phyloP scores from a whole-genome alignment of 2,329 filamentous ascomycete species.

The Cadophora gregata region DNA sequence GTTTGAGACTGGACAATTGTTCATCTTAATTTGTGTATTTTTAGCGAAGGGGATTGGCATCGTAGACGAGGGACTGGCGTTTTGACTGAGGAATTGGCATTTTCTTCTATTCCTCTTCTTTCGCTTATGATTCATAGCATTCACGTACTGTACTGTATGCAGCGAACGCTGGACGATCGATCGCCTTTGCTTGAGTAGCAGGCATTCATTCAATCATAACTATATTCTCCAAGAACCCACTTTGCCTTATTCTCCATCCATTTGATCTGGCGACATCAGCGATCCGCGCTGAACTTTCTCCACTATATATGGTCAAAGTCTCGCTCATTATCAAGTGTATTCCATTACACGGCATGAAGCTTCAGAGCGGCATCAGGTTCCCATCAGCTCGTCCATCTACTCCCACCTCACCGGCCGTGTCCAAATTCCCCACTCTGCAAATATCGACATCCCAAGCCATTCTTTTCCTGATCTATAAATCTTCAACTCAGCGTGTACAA shows the following conservation, averaged over 20 bases:
- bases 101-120: neutral
- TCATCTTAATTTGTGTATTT: neutral
- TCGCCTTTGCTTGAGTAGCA: neutral
- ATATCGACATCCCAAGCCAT: too few relatives aligned
- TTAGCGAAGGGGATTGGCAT: neutral
- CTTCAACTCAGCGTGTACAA: too few relatives aligned
- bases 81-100: neutral
- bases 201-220: neutral
- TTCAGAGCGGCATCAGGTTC: too few relatives aligned
- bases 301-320: neutral
- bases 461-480: too few relatives aligned
- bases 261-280: too few relatives aligned
- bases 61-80: neutral
- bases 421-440: too few relatives aligned
- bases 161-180: conserved; percentile 12
- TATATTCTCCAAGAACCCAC: neutral
- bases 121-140: neutral
- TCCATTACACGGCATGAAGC: too few relatives aligned
- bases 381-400: too few relatives aligned
- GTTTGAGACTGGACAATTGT: neutral
- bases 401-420: too few relatives aligned
- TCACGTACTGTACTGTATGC: conserved; percentile 3
- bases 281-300: neutral
- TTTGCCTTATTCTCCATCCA: too few relatives aligned
- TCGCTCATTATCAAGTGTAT: too few relatives aligned